phyloP scores from a whole-genome alignment of 345 rosid genomes.

The Eutrema heterophyllum region DNA sequence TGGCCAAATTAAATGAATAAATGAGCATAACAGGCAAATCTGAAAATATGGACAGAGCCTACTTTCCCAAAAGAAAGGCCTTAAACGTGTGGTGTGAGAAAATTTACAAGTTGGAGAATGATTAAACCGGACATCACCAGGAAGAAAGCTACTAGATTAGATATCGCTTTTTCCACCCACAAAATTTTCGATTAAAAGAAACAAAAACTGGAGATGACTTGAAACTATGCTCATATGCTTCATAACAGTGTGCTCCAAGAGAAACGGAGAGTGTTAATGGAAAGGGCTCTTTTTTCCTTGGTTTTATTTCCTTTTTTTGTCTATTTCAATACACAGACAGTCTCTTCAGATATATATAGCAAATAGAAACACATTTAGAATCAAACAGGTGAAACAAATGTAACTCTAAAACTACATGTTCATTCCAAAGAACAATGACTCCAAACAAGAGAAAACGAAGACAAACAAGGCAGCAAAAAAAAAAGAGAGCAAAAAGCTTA shows the following conservation, averaged over 20 bases:
- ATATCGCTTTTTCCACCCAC: background rate
- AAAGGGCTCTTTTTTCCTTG: background rate
- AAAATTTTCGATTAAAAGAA: background rate
- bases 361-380: slow-evolving; percentile 12
- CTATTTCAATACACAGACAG: slow-evolving; percentile 15
- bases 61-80: background rate
- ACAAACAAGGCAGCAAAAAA: slow-evolving; percentile 2
- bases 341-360: slow-evolving; percentile 23
- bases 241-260: background rate
- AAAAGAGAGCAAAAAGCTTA: slow-evolving; percentile 15
- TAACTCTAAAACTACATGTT: slow-evolving; percentile 26
- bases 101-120: background rate
- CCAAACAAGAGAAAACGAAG: background rate
- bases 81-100: slow-evolving; percentile 6
- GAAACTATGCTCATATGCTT: background rate
- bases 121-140: background rate
- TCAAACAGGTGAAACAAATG: slow-evolving; percentile 21
- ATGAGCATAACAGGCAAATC: slow-evolving; percentile 3
- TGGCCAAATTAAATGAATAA: slow-evolving; percentile 3
- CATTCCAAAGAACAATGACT: slow-evolving; percentile 22
- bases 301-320: slow-evolving; percentile 15
- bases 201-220: background rate
- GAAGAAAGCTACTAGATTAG: background rate
- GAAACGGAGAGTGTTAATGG: background rate
- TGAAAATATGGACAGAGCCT: background rate